Conservation (phyloP, 306 rosid genomes). For the Pterocarpus macrocarpus region DNA sequence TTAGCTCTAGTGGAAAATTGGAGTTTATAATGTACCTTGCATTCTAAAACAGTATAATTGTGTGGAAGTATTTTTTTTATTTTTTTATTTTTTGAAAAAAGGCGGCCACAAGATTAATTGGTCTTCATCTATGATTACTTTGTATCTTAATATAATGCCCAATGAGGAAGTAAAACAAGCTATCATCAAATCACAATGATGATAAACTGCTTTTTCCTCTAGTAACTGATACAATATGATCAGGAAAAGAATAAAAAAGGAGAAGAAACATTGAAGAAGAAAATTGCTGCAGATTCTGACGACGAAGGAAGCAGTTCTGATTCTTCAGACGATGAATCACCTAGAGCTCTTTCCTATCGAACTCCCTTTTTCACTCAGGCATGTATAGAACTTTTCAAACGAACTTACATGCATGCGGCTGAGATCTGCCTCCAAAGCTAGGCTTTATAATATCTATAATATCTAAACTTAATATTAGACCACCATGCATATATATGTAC, state of each 20-base stretch:
- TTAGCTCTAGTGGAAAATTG: slow-evolving; percentile 3
- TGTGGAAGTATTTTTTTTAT: too few relatives aligned
- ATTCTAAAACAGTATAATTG: slow-evolving; percentile 5
- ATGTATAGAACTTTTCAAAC: slow-evolving; percentile 34
- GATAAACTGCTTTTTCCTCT: background rate
- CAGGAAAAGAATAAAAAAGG: slow-evolving; percentile 68
- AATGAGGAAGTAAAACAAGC: background rate
- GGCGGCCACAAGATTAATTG: background rate
- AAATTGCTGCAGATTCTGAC: slow-evolving; percentile 60
- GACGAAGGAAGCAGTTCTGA: slow-evolving; percentile 83
- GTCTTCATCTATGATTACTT: slow-evolving; percentile 11
- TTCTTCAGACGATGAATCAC: slow-evolving; percentile 78
- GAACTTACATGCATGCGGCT: background rate
- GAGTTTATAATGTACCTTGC: slow-evolving; percentile 1
- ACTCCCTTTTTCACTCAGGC: slow-evolving; percentile 90
- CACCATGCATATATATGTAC: slow-evolving; percentile 4
- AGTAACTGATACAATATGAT: background rate
- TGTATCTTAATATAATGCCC: background rate
- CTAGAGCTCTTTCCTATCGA: slow-evolving; percentile 73
- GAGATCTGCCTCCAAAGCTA: background rate
- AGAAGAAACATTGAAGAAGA: slow-evolving; percentile 74
- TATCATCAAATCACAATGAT: slow-evolving; percentile 13
- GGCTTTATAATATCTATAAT: background rate
- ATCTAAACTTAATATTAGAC: background rate
- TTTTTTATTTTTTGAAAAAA: too few relatives aligned